Conservation (phyloP, 495 filamentous ascomycete species). For the Aspergillus baeticus region DNA sequence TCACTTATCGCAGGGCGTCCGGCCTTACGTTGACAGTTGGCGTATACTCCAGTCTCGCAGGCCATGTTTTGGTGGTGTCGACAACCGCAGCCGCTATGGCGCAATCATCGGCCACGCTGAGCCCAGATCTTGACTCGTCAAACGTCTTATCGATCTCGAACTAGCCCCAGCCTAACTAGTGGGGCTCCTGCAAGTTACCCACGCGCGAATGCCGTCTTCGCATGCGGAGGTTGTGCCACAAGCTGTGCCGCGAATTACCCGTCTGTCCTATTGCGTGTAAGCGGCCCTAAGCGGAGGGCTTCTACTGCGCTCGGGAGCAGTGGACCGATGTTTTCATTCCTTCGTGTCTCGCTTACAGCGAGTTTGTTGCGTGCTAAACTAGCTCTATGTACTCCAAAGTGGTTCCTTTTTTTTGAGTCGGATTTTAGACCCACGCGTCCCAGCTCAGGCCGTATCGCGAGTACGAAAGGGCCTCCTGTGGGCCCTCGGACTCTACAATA, state of each 20-base stretch:
- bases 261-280: not conserved
- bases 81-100: constrained; percentile 8
- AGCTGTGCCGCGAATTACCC: not conserved
- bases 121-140: constrained; percentile 1
- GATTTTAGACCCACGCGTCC: constrained; percentile 9
- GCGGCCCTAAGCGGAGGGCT: no score
- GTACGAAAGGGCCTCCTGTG: constrained; percentile 2
- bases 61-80: constrained; percentile 11
- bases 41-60: not conserved
- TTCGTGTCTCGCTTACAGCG: no score
- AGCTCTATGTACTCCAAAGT: not conserved
- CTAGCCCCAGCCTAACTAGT: not conserved
- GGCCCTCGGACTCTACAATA: constrained; percentile 11
- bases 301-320: no score
- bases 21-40: not conserved
- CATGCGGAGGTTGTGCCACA: not conserved
- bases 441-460: constrained; percentile 10
- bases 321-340: no score
- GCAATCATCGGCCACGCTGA: constrained; percentile 4
- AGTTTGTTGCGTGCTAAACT: no score
- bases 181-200: not conserved
- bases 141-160: not conserved
- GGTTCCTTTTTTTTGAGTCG: not conserved
- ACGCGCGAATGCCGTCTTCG: no score
- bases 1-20: not conserved